Percentiles rank a stretch among this genome's conserved stretches.
Conservation (phyloP, 2,329 filamentous ascomycete species). For the Fusarium sp. region DNA sequence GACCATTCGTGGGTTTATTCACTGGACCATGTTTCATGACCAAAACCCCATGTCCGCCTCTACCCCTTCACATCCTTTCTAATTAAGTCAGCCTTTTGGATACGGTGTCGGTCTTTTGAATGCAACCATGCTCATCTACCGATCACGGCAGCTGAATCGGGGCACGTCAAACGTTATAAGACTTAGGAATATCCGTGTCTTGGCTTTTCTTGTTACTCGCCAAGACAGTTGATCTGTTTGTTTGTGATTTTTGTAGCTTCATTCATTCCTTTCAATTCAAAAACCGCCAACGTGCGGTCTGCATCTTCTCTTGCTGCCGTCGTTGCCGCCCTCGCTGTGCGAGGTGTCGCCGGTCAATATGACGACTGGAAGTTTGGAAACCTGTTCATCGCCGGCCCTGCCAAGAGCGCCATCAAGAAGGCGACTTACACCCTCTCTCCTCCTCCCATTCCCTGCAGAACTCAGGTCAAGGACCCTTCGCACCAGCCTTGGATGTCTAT, state of each 20-base stretch:
- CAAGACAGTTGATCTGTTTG: background rate
- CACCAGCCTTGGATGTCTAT: conserved; percentile 20
- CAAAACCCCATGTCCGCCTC: background rate
- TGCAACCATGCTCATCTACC: background rate
- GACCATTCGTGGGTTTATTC: background rate
- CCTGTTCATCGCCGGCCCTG: conserved; percentile 4
- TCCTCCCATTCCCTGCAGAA: conserved; percentile 13
- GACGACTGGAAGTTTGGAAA: conserved; percentile 21
- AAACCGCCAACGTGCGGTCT: background rate
- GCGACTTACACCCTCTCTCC: conserved; percentile 14
- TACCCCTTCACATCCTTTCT: background rate
- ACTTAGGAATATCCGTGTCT: background rate
- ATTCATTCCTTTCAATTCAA: background rate
- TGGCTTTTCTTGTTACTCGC: background rate
- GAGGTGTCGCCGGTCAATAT: conserved; percentile 15
- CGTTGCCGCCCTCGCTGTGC: conserved; percentile 7
- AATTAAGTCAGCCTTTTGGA: background rate
- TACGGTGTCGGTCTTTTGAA: background rate
- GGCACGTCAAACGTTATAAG: no score
- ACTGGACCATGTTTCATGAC: background rate
- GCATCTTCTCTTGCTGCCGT: background rate
- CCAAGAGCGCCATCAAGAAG: conserved; percentile 17
- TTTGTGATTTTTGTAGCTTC: background rate
- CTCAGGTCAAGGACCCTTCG: conserved; percentile 1
- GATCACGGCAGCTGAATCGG: background rate